Evolutionary conservation across 1,284 basidiomycete genomes (phyloP).

Genomic region (Microbotryum silenes-acaulis): DNA sequence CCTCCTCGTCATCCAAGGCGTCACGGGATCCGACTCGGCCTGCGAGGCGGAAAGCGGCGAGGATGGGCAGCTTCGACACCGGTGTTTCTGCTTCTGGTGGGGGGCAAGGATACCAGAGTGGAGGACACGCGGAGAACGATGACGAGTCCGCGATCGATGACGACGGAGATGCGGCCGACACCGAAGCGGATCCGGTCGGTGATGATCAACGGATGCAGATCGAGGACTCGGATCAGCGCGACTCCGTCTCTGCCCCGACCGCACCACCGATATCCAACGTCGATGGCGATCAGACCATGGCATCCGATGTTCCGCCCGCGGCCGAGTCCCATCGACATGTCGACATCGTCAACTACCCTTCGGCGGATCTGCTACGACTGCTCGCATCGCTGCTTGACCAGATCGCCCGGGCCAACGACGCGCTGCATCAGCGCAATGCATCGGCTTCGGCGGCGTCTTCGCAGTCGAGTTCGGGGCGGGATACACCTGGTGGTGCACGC

Average conservation of each 20-base stretch:
- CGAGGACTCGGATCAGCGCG: not conserved
- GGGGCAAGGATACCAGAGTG: too few relatives aligned
- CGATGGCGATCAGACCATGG: not conserved
- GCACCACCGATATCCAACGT: not conserved
- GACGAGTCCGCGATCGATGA: not conserved
- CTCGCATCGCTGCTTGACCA: constrained; percentile 84
- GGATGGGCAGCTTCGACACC: constrained; percentile 8
- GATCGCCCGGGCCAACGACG: constrained; percentile 86
- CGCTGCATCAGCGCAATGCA: constrained; percentile 32
- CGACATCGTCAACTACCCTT: constrained; percentile 51
- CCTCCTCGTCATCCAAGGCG: not conserved
- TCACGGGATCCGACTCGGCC: not conserved
- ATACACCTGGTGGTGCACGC: not conserved
- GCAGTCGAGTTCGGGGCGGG: not conserved
- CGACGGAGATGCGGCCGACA: not conserved
- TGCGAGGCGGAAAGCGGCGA: constrained; percentile 13
- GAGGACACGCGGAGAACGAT: not conserved
- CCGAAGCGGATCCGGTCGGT: not conserved
- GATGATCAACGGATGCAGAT: not conserved
- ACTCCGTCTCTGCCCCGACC: not conserved
- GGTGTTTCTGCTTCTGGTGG: too few relatives aligned
- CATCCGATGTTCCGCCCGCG: not conserved
- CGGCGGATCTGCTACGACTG: constrained; percentile 64
- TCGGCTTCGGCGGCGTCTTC: not conserved
- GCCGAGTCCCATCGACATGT: constrained; percentile 38